phyloP scores from a whole-genome alignment of 495 filamentous ascomycete species.

The Aspergillus baeticus region DNA sequence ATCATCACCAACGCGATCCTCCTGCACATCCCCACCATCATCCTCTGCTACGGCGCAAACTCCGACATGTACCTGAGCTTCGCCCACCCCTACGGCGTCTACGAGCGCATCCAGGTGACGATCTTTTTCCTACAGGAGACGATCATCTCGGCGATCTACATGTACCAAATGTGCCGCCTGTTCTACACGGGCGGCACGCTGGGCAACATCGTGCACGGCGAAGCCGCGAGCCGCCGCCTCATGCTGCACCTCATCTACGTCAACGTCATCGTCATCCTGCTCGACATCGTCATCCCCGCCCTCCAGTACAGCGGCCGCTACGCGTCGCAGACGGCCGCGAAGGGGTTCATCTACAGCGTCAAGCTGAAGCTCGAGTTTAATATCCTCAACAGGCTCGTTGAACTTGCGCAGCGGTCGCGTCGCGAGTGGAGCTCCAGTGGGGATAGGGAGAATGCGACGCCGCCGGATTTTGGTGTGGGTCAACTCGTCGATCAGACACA shows the following conservation, averaged over 20 bases:
- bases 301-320: constrained; percentile 48
- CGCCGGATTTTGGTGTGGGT: too few relatives aligned
- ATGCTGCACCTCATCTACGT: constrained; percentile 50
- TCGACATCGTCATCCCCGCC: constrained; percentile 47
- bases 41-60: constrained; percentile 29
- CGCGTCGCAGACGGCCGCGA: constrained; percentile 48
- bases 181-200: constrained; percentile 42
- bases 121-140: constrained; percentile 56
- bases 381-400: constrained; percentile 48
- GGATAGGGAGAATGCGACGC: too few relatives aligned
- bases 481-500: too few relatives aligned
- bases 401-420: neutral
- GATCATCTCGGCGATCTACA: constrained; percentile 55
- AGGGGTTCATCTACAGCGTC: constrained; percentile 51
- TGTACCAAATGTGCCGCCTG: constrained; percentile 44
- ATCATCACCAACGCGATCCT: constrained; percentile 55
- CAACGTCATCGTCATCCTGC: constrained; percentile 48
- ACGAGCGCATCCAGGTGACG: constrained; percentile 49
- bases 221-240: neutral
- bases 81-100: neutral
- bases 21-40: constrained; percentile 48
- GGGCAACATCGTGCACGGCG: constrained; percentile 16
- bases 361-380: constrained; percentile 56
- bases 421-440: too few relatives aligned
- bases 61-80: neutral